Evolutionary conservation across 164 flowering plant species (phyloP).

Genomic region (Nymphaea colorata): DNA sequence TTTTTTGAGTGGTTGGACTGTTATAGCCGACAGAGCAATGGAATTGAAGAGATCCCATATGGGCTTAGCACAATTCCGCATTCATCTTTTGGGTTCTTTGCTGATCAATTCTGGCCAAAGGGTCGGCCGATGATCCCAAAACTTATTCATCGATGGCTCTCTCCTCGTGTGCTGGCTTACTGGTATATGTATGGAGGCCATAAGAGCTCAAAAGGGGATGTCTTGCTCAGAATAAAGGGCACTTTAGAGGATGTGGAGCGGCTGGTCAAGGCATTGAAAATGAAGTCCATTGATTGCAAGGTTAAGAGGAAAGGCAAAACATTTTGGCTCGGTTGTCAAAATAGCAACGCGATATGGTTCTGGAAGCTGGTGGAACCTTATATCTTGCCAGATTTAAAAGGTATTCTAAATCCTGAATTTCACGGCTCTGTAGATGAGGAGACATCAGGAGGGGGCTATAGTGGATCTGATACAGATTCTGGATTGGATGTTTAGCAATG

Average conservation of each 20-base stretch:
- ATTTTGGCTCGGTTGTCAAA: constrained; percentile 82
- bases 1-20: constrained; percentile 72
- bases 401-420: constrained; percentile 20
- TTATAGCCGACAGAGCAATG: constrained; percentile 18
- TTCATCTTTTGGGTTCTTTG: constrained; percentile 64
- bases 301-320: constrained; percentile 60
- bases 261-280: constrained; percentile 43
- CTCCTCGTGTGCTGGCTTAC: constrained; percentile 83
- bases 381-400: constrained; percentile 44
- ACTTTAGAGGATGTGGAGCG: constrained; percentile 44
- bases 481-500: constrained; percentile 20
- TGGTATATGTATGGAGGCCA: constrained; percentile 93
- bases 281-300: constrained; percentile 54
- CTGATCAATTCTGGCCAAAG: constrained; percentile 70
- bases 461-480: constrained; percentile 29
- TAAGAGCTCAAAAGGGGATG: constrained; percentile 65
- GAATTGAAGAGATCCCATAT: constrained; percentile 36
- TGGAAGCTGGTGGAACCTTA: constrained; percentile 77
- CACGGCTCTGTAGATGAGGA: constrained; percentile 7
- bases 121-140: constrained; percentile 51
- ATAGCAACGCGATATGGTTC: constrained; percentile 46
- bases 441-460: constrained; percentile 10
- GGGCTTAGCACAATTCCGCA: constrained; percentile 45
- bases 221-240: constrained; percentile 62
- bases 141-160: constrained; percentile 84